A percentile compares a stretch with the other conserved stretches of the same genome.
Conservation (phyloP, 1,284 basidiomycete genomes). For the Ceraceosorus guamensis region DNA sequence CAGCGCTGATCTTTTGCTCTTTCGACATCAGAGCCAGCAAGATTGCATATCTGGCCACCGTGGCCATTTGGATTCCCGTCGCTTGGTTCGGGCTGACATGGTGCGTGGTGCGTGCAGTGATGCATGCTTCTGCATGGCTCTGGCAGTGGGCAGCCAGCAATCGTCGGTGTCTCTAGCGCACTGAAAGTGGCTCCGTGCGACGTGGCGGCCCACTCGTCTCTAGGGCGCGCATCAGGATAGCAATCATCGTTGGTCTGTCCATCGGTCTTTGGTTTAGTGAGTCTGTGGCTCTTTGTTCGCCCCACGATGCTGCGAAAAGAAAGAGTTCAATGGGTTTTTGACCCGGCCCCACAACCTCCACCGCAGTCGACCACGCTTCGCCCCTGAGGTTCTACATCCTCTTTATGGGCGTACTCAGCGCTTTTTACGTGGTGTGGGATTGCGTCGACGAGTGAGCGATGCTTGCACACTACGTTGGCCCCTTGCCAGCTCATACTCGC, state of each 20-base stretch:
- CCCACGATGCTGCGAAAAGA: too few relatives aligned
- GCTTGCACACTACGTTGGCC: background rate
- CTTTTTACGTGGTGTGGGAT: slow-evolving; percentile 13
- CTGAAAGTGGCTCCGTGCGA: too few relatives aligned
- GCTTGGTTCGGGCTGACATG: slow-evolving; percentile 8
- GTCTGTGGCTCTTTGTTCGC: too few relatives aligned
- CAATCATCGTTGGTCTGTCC: too few relatives aligned
- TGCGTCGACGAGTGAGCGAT: slow-evolving; percentile 1
- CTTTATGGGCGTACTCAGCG: slow-evolving; percentile 26
- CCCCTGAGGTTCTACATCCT: slow-evolving; percentile 24
- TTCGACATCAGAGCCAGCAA: slow-evolving; percentile 7
- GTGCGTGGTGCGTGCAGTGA: background rate
- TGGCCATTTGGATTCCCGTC: slow-evolving; percentile 1
- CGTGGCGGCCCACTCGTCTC: too few relatives aligned
- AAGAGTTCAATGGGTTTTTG: too few relatives aligned
- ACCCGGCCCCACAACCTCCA: too few relatives aligned
- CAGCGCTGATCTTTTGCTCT: slow-evolving; percentile 1
- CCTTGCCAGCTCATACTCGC: background rate
- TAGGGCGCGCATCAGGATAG: too few relatives aligned
- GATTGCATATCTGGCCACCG: slow-evolving; percentile 2
- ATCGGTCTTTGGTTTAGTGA: too few relatives aligned
- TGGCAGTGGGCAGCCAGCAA: too few relatives aligned
- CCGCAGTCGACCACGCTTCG: slow-evolving; percentile 22
- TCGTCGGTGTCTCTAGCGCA: too few relatives aligned
- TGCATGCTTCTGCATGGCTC: background rate